Evolutionary conservation across 2,329 filamentous ascomycete genomes (phyloP).

Genomic region (Ophiocordyceps camponoti-floridani): DNA sequence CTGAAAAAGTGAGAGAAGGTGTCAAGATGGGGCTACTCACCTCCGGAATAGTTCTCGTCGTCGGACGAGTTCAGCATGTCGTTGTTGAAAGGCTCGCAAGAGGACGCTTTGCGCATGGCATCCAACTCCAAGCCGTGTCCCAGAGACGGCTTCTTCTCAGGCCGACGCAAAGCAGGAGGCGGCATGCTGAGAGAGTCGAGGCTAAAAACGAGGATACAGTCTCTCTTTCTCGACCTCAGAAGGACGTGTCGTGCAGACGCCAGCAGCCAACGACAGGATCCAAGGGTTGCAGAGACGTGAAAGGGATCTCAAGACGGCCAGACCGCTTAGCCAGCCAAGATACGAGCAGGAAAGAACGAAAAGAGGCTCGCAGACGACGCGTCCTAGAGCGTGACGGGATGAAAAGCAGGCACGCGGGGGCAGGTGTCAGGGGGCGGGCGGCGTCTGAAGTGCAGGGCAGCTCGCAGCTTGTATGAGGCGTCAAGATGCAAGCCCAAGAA

Average conservation of each 20-base stretch:
- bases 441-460: not conserved
- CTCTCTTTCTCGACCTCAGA: too few relatives aligned
- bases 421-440: not conserved
- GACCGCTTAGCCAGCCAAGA: not conserved
- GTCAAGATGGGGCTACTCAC: not conserved
- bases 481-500: not conserved
- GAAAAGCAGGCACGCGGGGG: not conserved
- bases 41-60: slow-evolving; percentile 1
- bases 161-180: not conserved
- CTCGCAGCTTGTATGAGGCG: not conserved
- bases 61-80: slow-evolving; percentile 2
- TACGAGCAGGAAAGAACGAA: not conserved
- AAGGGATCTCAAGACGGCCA: not conserved
- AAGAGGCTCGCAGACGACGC: not conserved
- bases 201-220: not conserved
- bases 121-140: slow-evolving; percentile 1
- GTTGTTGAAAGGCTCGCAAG: slow-evolving; percentile 4
- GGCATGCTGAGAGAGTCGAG: not conserved
- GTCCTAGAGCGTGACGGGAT: not conserved
- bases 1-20: not conserved
- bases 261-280: not conserved
- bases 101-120: slow-evolving; percentile 4
- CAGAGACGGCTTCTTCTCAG: slow-evolving; percentile 1
- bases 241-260: not conserved
- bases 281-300: not conserved